Percentiles rank a stretch among this genome's conserved stretches.
phyloP scores from a whole-genome alignment of 768 basidiomycete species.

The Lactarius hengduanensis region DNA sequence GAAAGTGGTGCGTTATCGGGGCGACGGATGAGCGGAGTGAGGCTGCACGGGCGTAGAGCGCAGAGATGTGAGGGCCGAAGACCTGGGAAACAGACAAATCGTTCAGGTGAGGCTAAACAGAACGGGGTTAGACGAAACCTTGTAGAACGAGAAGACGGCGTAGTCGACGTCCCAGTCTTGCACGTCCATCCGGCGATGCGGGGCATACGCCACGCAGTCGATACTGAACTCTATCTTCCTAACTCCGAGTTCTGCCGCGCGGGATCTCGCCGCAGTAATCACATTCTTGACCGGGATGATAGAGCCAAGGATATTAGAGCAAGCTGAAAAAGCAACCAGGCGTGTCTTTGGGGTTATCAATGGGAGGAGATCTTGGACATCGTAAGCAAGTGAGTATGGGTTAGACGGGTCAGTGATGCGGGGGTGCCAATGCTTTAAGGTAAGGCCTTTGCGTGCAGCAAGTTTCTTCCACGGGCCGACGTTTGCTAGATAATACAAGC shows the following conservation, averaged over 20 bases:
- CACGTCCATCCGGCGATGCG: conserved; percentile 70
- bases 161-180: conserved; percentile 77
- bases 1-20: conserved; percentile 70
- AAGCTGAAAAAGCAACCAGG: conserved; percentile 69
- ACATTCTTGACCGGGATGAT: conserved; percentile 60
- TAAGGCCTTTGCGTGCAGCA: conserved; percentile 53
- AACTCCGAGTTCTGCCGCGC: conserved; percentile 52
- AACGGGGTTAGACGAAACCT: conserved; percentile 43
- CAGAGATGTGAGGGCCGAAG: conserved; percentile 72
- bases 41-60: conserved; percentile 54
- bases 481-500: conserved; percentile 51
- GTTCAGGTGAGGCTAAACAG: not conserved
- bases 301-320: conserved; percentile 73
- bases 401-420: conserved; percentile 44
- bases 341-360: conserved; percentile 66
- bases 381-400: conserved; percentile 61
- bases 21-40: conserved; percentile 52
- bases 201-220: conserved; percentile 79
- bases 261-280: conserved; percentile 48
- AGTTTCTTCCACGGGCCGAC: conserved; percentile 75
- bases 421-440: conserved; percentile 60
- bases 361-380: conserved; percentile 55
- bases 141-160: conserved; percentile 71
- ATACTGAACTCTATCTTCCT: conserved; percentile 64
- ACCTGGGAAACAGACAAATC: conserved; percentile 43